phyloP scores from a whole-genome alignment of 345 rosid genomes.

The Gynandropsis gynandra region DNA sequence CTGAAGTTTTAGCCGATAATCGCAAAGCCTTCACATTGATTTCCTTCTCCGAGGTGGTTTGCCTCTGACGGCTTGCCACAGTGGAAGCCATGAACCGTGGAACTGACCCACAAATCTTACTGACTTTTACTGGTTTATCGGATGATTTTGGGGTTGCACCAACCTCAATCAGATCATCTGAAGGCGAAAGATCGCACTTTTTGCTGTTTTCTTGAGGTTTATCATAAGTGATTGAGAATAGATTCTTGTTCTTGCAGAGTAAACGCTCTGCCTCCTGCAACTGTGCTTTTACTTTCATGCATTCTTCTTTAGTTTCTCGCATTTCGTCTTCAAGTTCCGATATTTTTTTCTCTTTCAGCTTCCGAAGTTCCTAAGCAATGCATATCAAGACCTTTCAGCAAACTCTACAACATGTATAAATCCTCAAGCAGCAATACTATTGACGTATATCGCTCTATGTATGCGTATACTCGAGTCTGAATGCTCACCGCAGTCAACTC shows the following conservation, averaged over 20 bases:
- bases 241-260: constrained; percentile 49
- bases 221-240: constrained; percentile 31
- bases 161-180: constrained; percentile 29
- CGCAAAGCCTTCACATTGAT: constrained; percentile 35
- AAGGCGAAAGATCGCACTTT: constrained; percentile 16
- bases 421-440: too few relatives aligned
- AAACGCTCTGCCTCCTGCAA: constrained; percentile 43
- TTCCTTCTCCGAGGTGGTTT: constrained; percentile 48
- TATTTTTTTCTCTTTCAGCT: constrained; percentile 45
- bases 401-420: neutral
- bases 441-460: neutral
- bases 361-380: constrained; percentile 45
- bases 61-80: constrained; percentile 80
- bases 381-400: constrained; percentile 9
- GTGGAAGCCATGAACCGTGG: constrained; percentile 90
- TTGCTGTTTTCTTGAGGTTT: constrained; percentile 31
- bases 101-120: constrained; percentile 17
- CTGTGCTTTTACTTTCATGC: constrained; percentile 35
- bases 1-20: constrained; percentile 35
- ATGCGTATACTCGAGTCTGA: neutral
- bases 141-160: constrained; percentile 26
- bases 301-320: constrained; percentile 51
- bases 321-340: constrained; percentile 52
- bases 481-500: constrained; percentile 50
- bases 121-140: constrained; percentile 30